Conservation (phyloP, 805 yeast species). For the Metschnikowia drakensbergensis region DNA sequence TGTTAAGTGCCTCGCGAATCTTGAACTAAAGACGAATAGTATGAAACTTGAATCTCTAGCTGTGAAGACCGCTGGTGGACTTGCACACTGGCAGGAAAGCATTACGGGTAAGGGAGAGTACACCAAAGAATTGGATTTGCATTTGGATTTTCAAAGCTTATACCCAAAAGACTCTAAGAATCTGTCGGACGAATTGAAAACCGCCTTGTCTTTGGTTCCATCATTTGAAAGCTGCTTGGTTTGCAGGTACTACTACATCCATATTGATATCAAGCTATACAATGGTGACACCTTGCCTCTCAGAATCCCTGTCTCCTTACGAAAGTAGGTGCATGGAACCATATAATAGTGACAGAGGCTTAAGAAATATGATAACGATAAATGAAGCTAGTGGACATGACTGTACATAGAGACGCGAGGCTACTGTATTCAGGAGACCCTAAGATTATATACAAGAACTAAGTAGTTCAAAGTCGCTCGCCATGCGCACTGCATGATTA, state of each 20-base stretch:
- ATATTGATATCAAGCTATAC: conserved; percentile 18
- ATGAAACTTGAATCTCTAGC: conserved; percentile 17
- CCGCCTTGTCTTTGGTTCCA: conserved; percentile 23
- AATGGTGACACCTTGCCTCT: conserved; percentile 19
- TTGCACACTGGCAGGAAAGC: conserved; percentile 10
- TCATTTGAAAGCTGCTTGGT: conserved; percentile 28
- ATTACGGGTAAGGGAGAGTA: conserved; percentile 3
- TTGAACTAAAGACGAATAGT: conserved; percentile 20
- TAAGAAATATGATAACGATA: too few species aligned
- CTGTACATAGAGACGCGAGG: too few species aligned
- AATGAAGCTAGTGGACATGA: not conserved
- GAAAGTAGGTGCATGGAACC: not conserved
- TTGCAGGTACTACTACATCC: conserved; percentile 25
- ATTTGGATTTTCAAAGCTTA: conserved; percentile 13
- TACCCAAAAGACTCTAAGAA: conserved; percentile 10
- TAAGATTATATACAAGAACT: not conserved
- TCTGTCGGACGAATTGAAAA: conserved; percentile 14
- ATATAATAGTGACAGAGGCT: not conserved
- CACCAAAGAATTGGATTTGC: conserved; percentile 6
- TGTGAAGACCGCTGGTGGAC: conserved; percentile 11
- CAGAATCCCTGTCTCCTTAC: conserved; percentile 21
- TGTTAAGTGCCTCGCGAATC: conserved; percentile 23
- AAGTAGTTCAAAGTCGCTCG: not conserved
- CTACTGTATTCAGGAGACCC: too few species aligned
- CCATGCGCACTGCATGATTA: conserved; percentile 1